Evolutionary conservation across 164 flowering plant genomes (phyloP).

Genomic region (Umbilicus rupestris): DNA sequence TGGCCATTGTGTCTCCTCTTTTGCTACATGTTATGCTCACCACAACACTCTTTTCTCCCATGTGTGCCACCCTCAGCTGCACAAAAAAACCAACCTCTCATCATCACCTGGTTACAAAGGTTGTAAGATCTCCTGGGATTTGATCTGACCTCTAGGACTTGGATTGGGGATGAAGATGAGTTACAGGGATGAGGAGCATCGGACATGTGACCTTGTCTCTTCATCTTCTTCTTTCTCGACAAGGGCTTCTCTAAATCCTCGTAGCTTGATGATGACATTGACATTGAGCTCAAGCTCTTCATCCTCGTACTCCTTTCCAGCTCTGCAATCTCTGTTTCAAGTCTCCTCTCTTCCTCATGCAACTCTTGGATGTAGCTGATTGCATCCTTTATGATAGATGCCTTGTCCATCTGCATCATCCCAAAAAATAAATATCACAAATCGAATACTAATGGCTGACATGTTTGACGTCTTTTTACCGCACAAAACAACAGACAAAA

Average conservation of each 20-base stretch:
- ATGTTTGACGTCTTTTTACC: too few relatives aligned
- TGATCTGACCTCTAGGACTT: slow-evolving; percentile 43
- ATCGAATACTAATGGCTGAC: too few relatives aligned
- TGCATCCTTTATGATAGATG: slow-evolving; percentile 76
- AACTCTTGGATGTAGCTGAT: slow-evolving; percentile 62
- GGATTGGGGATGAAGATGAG: slow-evolving; percentile 30
- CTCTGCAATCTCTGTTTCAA: slow-evolving; percentile 45
- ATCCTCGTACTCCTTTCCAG: slow-evolving; percentile 34
- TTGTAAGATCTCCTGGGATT: too few relatives aligned
- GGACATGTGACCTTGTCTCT: slow-evolving; percentile 17
- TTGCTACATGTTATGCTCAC: slow-evolving; percentile 62
- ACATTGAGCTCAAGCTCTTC: slow-evolving; percentile 6
- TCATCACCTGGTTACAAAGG: too few relatives aligned
- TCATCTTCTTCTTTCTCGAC: slow-evolving; percentile 34
- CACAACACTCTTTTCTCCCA: slow-evolving; percentile 54
- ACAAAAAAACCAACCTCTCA: too few relatives aligned
- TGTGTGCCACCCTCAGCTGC: slow-evolving; percentile 52
- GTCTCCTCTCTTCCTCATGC: slow-evolving; percentile 50
- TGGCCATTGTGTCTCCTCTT: slow-evolving; percentile 67
- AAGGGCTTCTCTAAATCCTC: slow-evolving; percentile 12
- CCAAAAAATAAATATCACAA: not conserved
- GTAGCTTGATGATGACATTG: slow-evolving; percentile 11
- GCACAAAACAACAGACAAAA: too few relatives aligned
- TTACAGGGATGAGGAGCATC: slow-evolving; percentile 17
- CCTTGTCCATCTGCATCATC: slow-evolving; percentile 68